Evolutionary conservation across 148 eudicot genomes (phyloP).

Genomic region (Nyssa sinensis): DNA sequence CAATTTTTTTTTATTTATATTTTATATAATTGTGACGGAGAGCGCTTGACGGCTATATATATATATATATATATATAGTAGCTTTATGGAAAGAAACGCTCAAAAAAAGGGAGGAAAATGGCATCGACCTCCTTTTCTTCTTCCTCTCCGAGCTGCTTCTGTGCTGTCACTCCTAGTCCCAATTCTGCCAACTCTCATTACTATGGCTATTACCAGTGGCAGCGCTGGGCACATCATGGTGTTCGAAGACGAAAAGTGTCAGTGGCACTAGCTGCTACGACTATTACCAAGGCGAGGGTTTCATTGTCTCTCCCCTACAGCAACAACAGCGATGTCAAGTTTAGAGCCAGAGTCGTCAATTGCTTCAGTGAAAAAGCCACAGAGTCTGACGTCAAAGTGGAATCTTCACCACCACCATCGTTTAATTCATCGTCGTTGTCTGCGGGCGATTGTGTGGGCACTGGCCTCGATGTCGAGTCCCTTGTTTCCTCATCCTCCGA

Average conservation of each 20-base stretch:
- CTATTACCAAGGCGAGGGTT: not conserved
- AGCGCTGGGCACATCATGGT: not conserved
- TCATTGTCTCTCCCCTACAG: not conserved
- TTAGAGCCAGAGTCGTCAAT: not conserved
- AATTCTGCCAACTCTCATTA: not conserved
- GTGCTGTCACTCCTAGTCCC: not conserved
- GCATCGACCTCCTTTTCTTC: not conserved
- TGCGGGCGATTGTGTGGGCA: constrained; percentile 7
- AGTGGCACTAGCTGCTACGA: not conserved
- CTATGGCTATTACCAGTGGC: no score
- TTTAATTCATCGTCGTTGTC: not conserved
- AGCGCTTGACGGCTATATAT: no score
- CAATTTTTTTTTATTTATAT: no score
- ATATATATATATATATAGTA: no score
- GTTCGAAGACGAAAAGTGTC: not conserved
- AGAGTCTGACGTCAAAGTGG: not conserved
- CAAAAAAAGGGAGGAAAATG: not conserved
- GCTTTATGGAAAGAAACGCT: not conserved
- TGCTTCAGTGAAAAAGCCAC: not conserved
- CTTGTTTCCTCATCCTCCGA: not conserved
- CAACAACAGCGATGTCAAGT: not conserved
- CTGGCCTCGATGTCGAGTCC: constrained; percentile 10
- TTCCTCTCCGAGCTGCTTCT: not conserved
- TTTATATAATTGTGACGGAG: no score
- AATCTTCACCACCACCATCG: not conserved